Conservation (phyloP, 2,329 filamentous ascomycete species). For the Colletotrichum sp. region DNA sequence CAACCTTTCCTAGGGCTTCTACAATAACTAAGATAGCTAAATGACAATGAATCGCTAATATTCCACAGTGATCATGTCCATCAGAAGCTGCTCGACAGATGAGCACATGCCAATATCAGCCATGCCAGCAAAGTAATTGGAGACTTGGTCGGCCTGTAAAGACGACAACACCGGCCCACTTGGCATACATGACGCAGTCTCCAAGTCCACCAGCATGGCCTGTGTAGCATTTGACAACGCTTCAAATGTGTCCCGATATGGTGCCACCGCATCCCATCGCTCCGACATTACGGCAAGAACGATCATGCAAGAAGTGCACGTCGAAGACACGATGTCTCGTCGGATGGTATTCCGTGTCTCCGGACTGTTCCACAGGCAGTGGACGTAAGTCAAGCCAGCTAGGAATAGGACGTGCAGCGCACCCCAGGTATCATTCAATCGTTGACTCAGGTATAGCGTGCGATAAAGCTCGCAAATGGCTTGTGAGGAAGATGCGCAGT, state of each 20-base stretch:
- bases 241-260: neutral
- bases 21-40: neutral
- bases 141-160: neutral
- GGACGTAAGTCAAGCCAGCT: neutral
- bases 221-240: neutral
- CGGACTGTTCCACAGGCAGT: neutral
- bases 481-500: neutral
- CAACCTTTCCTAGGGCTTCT: neutral
- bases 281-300: neutral
- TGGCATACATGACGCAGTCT: neutral
- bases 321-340: neutral
- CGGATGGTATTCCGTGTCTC: neutral
- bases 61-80: slow-evolving; percentile 22
- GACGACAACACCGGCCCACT: neutral
- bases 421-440: neutral
- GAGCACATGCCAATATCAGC: neutral
- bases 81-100: neutral
- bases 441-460: neutral
- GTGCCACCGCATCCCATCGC: neutral
- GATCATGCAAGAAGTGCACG: neutral
- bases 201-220: neutral
- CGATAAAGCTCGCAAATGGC: neutral
- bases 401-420: neutral
- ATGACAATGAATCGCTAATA: neutral
- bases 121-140: neutral